Conservation (phyloP, 768 basidiomycete genomes). For the Auricularia sp. region DNA sequence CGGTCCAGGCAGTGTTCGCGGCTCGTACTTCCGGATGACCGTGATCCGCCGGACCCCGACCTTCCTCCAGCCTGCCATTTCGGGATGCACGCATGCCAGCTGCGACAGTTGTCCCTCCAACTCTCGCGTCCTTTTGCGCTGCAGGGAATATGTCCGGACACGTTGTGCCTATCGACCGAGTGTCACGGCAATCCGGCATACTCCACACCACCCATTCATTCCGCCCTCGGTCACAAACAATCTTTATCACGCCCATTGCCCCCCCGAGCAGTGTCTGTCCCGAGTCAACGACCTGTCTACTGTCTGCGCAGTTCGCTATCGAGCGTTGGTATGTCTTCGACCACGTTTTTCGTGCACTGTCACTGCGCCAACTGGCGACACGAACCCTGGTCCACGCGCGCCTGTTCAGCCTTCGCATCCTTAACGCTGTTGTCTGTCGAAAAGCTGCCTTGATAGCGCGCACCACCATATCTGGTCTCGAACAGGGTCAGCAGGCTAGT, state of each 20-base stretch:
- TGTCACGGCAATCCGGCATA: background rate
- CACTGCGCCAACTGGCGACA: too few relatives aligned
- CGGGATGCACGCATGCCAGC: background rate
- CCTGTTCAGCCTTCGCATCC: too few relatives aligned
- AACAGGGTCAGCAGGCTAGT: too few relatives aligned
- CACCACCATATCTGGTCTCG: too few relatives aligned
- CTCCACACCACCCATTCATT: background rate
- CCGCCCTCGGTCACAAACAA: background rate
- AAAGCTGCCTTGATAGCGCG: too few relatives aligned
- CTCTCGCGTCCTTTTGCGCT: background rate
- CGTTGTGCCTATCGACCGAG: background rate
- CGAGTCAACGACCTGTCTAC: too few relatives aligned
- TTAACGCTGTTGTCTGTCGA: too few relatives aligned
- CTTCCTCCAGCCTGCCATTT: background rate
- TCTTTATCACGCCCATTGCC: background rate
- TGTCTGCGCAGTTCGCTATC: too few relatives aligned
- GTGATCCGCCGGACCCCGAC: background rate
- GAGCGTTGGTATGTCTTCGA: too few relatives aligned
- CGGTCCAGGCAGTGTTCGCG: background rate
- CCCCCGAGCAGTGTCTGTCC: background rate
- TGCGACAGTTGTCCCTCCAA: background rate
- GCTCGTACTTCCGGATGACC: background rate
- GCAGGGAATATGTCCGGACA: background rate
- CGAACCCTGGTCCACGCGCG: too few relatives aligned
- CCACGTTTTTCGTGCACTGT: too few relatives aligned